Evolutionary conservation across 129 eudicot genomes (phyloP).

Genomic region (Tagetes erecta): DNA sequence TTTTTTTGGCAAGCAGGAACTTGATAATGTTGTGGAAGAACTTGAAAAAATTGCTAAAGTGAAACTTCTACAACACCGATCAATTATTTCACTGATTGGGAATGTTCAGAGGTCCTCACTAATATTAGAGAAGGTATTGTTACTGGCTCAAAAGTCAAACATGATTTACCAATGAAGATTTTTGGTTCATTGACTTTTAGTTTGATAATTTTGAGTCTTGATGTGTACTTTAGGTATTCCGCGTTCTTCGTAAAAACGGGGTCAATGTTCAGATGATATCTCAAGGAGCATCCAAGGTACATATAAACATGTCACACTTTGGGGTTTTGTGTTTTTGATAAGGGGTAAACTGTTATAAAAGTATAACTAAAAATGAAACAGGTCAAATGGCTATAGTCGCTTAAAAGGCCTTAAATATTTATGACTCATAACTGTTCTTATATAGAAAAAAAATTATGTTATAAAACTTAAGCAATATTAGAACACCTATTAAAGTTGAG

Average conservation of each 20-base stretch:
- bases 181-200: not conserved
- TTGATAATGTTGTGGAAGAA: slow-evolving; percentile 91
- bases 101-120: slow-evolving; percentile 95
- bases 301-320: not conserved
- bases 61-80: slow-evolving; percentile 74
- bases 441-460: not conserved
- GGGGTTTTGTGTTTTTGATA: not conserved
- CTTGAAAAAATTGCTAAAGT: slow-evolving; percentile 95
- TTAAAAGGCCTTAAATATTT: not conserved
- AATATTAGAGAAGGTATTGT: slow-evolving; percentile 79
- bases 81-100: slow-evolving; percentile 96
- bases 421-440: not conserved
- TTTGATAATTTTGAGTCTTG: not conserved
- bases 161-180: not conserved
- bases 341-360: not conserved
- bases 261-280: slow-evolving; percentile 99
- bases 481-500: no score
- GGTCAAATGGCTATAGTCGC: not conserved
- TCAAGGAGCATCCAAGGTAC: slow-evolving; percentile 98
- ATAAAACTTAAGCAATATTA: not conserved
- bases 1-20: slow-evolving; percentile 52
- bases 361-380: not conserved
- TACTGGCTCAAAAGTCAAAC: not conserved
- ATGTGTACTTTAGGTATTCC: slow-evolving; percentile 63
- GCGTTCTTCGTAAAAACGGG: slow-evolving; percentile 68